Conservation (phyloP, 192 early-diverging fungal species). For the Tieghemiomyces parasiticus region DNA sequence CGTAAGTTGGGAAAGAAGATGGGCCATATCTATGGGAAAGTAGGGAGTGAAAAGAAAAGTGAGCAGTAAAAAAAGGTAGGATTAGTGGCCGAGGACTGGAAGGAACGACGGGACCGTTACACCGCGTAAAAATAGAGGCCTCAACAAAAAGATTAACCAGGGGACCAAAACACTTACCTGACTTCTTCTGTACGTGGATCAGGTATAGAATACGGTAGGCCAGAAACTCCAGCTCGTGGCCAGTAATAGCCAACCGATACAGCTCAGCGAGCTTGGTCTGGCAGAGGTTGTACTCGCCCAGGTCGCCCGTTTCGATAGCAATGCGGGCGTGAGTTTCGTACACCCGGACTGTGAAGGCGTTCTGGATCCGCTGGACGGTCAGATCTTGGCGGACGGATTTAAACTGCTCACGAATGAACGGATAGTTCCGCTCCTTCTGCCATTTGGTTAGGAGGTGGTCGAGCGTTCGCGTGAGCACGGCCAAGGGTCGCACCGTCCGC, state of each 20-base stretch:
- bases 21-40: conserved; percentile 51
- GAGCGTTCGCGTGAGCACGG: conserved; percentile 57
- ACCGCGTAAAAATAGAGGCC: no score
- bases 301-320: conserved; percentile 87
- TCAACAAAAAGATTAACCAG: no score
- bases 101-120: no score
- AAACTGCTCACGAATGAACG: conserved; percentile 94
- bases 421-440: conserved; percentile 74
- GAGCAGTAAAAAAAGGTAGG: neutral
- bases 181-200: conserved; percentile 71
- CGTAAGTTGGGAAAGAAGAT: conserved; percentile 59
- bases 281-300: conserved; percentile 98
- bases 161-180: conserved; percentile 32
- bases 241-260: conserved; percentile 54
- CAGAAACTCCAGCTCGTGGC: conserved; percentile 76
- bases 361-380: conserved; percentile 87
- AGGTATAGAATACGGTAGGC: conserved; percentile 90
- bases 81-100: neutral
- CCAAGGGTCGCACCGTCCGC: conserved; percentile 77
- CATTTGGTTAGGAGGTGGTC: conserved; percentile 66
- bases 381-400: conserved; percentile 93
- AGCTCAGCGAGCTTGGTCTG: conserved; percentile 87
- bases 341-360: conserved; percentile 84
- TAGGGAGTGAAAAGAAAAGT: neutral
- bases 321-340: conserved; percentile 94